Evolutionary conservation across 2,329 filamentous ascomycete species (phyloP).

Genomic region (Trichoderma sp.): DNA sequence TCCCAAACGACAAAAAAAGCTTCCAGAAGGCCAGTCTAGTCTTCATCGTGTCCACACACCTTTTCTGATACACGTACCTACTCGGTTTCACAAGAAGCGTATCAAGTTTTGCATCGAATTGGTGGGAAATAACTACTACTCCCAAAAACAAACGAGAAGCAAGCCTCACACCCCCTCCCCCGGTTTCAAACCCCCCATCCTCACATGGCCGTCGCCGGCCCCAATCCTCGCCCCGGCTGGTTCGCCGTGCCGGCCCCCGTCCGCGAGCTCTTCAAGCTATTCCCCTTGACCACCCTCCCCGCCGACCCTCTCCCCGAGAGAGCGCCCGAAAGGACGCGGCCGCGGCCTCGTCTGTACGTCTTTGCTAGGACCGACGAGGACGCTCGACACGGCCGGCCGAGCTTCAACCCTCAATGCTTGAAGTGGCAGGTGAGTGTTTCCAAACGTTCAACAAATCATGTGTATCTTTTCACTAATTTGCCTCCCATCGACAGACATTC

Average conservation of each 20-base stretch:
- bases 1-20: neutral
- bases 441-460: too few species aligned
- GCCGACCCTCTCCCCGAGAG: slow-evolving; percentile 73
- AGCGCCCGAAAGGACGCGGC: slow-evolving; percentile 44
- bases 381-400: slow-evolving; percentile 53
- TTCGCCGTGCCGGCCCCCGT: slow-evolving; percentile 71
- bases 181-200: neutral
- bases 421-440: slow-evolving; percentile 79
- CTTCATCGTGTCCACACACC: neutral
- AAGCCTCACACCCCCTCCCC: neutral
- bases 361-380: slow-evolving; percentile 69
- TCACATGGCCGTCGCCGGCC: slow-evolving; percentile 25
- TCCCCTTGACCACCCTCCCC: slow-evolving; percentile 76
- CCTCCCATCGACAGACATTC: slow-evolving; percentile 62
- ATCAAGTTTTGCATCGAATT: neutral
- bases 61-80: neutral
- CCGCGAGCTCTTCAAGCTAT: slow-evolving; percentile 79
- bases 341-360: slow-evolving; percentile 67
- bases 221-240: slow-evolving; percentile 36
- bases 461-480: neutral
- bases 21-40: slow-evolving; percentile 4
- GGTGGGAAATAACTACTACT: neutral
- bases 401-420: slow-evolving; percentile 89
- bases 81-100: neutral
- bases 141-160: neutral